Base-by-base conservation (phyloP, 768 basidiomycete genomes). In the Plicaturopsis crispa region DNA sequence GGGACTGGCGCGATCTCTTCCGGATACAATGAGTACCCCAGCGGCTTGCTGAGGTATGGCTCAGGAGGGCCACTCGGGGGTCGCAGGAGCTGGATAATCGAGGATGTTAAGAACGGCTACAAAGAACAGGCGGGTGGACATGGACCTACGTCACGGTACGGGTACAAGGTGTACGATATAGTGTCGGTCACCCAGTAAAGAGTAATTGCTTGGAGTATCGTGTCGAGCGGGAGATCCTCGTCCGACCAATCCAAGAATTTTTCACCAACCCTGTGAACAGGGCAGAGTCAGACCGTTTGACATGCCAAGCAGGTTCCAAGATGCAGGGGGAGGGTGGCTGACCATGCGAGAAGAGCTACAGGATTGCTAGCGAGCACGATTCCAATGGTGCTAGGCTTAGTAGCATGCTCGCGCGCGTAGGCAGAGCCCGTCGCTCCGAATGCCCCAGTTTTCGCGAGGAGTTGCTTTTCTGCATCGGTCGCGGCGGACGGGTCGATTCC, bases 171-270 rank as follows among this genome's bases (percentile, higher is more conserved):
- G 17, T 35, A 26, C 10, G 52, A 46, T 34, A 46, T 48, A 8
- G 50, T 51, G 16, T 51, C 41, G 5, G 54, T 55, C 1, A 57
- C 36, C 50, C 51, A 56, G 31, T 53, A 59, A 5, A 59, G 42
- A 3, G 54, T 34, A 28, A 57, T 43, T 22, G 42, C 34, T 39
- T 49, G 45, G 10, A 59, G 46, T 28, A 54, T 54, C 1, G 39
- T 42, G 14, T 49, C 39, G 10, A 48, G 34, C 1, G 43, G 17
- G 1, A 51, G 48, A 11, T 49, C 24, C 13, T 43, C 46, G 36
- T 59, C 52, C 1, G 49, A 36, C 59, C 59, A 61, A 2, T 44
- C 46, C 7, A 51, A 7, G 34, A 56, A 49, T 35, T 61, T 61
- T 36, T 60, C 59, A 5, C 54, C 59, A 38, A 60, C 47, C 59